These are phyloP conservation scores for Populus trichocarpa DNA, from an alignment of 441 rosid genomes.

Conservation along the genomic window DNA sequence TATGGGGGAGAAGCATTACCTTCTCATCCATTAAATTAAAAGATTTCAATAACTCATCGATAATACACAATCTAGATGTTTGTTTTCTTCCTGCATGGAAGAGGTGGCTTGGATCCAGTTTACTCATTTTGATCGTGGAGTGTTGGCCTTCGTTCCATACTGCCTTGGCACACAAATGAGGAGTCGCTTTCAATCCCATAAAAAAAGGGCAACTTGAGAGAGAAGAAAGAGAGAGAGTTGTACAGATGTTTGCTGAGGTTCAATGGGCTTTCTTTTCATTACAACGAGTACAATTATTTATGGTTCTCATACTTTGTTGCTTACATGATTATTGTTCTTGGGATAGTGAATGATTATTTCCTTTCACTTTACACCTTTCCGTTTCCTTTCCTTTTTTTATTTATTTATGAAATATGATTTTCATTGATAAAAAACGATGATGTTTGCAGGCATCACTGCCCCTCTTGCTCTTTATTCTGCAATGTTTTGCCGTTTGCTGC, in stretches of 20 bases:
- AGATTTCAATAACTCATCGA: constrained; percentile 11
- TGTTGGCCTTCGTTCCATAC: not conserved
- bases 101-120: not conserved
- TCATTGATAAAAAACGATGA: not conserved
- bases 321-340: not conserved
- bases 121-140: not conserved
- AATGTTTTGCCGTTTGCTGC: not conserved
- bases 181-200: not conserved
- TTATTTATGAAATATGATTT: not conserved
- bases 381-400: too few relatives aligned
- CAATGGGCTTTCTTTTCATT: not conserved
- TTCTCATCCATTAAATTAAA: constrained; percentile 11
- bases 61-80: constrained; percentile 12
- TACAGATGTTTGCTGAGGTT: constrained; percentile 18
- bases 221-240: not conserved
- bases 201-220: not conserved
- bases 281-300: not conserved
- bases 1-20: constrained; percentile 11
- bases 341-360: not conserved
- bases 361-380: not conserved
- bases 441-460: not conserved
- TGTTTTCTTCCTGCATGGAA: constrained; percentile 8
- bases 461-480: not conserved
- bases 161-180: not conserved
- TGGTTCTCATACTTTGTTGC: too few relatives aligned